Evolutionary conservation across 1,284 basidiomycete species (phyloP).

Genomic region (Xanthoconium separans): DNA sequence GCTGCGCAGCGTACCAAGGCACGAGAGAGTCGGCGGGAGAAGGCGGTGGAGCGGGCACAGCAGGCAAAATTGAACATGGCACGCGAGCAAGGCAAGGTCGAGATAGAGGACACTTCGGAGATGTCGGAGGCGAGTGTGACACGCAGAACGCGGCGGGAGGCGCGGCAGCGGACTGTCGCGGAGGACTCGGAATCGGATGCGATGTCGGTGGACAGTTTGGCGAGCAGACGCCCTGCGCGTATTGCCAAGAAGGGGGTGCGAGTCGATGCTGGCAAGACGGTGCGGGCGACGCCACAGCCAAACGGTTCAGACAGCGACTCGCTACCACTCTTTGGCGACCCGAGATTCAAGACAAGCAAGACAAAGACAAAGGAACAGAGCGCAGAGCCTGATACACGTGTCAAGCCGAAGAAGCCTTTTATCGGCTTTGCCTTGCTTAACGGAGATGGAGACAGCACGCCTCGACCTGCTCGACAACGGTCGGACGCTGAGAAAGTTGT

Average conservation of each 20-base stretch:
- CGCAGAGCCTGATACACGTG: neutral
- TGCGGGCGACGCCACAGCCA: neutral
- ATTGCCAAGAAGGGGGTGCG: slow-evolving; percentile 3
- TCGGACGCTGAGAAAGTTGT: neutral
- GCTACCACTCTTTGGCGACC: slow-evolving; percentile 4
- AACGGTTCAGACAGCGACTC: slow-evolving; percentile 7
- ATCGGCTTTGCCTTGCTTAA: neutral
- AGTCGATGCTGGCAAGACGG: neutral
- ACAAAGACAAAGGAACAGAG: slow-evolving; percentile 1
- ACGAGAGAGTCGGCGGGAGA: slow-evolving; percentile 27
- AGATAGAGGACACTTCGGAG: neutral
- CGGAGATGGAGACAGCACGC: slow-evolving; percentile 21
- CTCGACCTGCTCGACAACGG: slow-evolving; percentile 20
- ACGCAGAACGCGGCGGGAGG: slow-evolving; percentile 1
- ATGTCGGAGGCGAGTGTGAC: slow-evolving; percentile 11
- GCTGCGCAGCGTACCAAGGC: slow-evolving; percentile 26
- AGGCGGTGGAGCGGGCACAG: slow-evolving; percentile 19
- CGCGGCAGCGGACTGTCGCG: neutral
- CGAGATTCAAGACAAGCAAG: neutral
- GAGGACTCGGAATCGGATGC: slow-evolving; percentile 23
- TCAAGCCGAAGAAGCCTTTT: neutral
- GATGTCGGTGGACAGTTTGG: slow-evolving; percentile 30
- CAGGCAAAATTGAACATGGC: slow-evolving; percentile 16
- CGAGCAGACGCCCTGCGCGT: slow-evolving; percentile 9
- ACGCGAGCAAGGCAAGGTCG: neutral